A percentile compares a stretch with the other conserved stretches of the same genome.
These are phyloP conservation scores for Coccomyxa subellipsoidea DNA, from an alignment of 163 green algal species.

Conservation along the genomic window DNA sequence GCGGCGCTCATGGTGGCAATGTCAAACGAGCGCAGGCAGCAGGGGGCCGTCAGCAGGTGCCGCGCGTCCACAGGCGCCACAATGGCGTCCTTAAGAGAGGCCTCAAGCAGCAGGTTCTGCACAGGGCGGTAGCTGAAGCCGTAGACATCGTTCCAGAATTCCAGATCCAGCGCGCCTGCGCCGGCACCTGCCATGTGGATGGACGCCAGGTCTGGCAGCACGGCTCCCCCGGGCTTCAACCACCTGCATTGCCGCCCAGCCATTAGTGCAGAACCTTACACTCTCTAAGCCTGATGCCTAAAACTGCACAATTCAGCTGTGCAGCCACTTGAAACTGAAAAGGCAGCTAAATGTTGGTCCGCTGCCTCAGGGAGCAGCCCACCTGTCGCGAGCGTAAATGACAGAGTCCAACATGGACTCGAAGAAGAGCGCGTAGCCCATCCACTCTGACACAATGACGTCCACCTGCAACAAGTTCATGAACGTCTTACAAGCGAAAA, in stretches of 20 bases:
- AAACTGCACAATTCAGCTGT: background rate
- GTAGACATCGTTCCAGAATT: conserved; percentile 85
- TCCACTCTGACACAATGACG: conserved; percentile 95
- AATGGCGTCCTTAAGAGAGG: conserved; percentile 30
- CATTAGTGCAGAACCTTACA: background rate
- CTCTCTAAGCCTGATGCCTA: background rate
- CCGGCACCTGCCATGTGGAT: conserved; percentile 69
- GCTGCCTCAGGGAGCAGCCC: no score
- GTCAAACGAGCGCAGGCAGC: conserved; percentile 52
- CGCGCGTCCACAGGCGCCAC: conserved; percentile 47
- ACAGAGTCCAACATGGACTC: conserved; percentile 93
- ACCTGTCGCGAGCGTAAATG: conserved; percentile 60
- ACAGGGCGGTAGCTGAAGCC: conserved; percentile 67
- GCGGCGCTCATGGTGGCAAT: conserved; percentile 61
- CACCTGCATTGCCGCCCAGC: conserved; percentile 30
- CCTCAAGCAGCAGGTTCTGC: background rate
- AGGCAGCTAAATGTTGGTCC: background rate
- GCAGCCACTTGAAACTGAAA: background rate
- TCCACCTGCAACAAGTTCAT: conserved; percentile 62
- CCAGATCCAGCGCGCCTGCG: conserved; percentile 36
- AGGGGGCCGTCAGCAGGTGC: conserved; percentile 51
- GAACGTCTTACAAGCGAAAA: no score
- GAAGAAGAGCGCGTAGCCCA: conserved; percentile 95
- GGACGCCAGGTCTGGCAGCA: conserved; percentile 81
- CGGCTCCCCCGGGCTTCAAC: conserved; percentile 74